These are phyloP conservation scores for Dryas alaskensis DNA, from an alignment of 306 rosid genomes.

Conservation along the genomic window DNA sequence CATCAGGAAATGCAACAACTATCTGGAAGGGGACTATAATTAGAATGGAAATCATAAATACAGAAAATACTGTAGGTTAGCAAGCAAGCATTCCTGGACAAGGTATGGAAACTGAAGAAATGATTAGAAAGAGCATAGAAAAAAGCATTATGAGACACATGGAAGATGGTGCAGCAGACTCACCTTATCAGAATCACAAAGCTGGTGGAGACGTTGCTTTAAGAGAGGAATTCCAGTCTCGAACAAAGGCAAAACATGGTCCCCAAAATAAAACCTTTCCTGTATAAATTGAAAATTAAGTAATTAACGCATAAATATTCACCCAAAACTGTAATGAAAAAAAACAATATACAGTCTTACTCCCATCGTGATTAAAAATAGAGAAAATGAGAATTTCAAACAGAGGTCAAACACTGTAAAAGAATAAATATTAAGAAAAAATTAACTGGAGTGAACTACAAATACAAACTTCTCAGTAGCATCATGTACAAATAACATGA, in stretches of 20 bases:
- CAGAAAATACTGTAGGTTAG: slow-evolving; percentile 12
- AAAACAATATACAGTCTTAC: not conserved
- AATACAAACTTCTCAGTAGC: not conserved
- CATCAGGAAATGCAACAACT: slow-evolving; percentile 95
- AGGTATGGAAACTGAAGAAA: not conserved
- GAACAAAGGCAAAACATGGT: slow-evolving; percentile 91
- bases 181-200: slow-evolving; percentile 75
- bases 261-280: slow-evolving; percentile 98
- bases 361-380: not conserved
- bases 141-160: slow-evolving; percentile 1
- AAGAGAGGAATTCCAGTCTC: slow-evolving; percentile 95
- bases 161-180: slow-evolving; percentile 16
- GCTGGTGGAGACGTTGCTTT: slow-evolving; percentile 77
- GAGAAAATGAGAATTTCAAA: not conserved
- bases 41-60: slow-evolving; percentile 2
- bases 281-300: slow-evolving; percentile 30
- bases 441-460: slow-evolving; percentile 1
- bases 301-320: not conserved
- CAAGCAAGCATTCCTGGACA: not conserved
- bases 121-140: not conserved
- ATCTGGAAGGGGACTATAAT: slow-evolving; percentile 46
- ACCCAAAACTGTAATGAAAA: not conserved
- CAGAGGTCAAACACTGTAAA: not conserved
- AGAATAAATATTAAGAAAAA: not conserved
- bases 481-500: not conserved